Evolutionary conservation across 306 rosid genomes (phyloP), one percentile per base, ranked within the genome.

Genomic region (Rubus parviflorus): DNA sequence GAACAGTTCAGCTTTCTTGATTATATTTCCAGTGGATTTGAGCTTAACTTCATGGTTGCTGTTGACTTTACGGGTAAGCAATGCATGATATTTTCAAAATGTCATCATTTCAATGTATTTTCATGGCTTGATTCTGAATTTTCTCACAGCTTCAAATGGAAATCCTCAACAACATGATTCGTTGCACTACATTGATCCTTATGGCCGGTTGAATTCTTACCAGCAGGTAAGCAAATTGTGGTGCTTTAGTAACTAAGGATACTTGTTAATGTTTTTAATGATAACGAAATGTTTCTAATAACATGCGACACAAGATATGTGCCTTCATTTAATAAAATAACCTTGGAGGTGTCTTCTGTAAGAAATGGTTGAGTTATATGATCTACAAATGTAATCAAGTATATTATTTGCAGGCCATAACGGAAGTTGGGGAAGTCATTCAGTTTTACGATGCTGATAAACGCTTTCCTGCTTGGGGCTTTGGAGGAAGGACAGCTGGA

Each of bases 11-110:
- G 88, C 74, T 95, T 95, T 82, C 77, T 95, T 22, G 99, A 95
- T 73, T 95, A 95, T 83, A 88, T 92, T 81, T 90, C 96, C 19
- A 88, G 86, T 77, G 97, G 97, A 63, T 95, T 90, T 85, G 91
- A 90, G 85, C 89, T 95, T 20, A 95, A 92, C 83, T 95, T 90
- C 78, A 92, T 92, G 99, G 97, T 95, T 65, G 97, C 96, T 4
- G 85, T 95, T 17, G 98, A 95, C 75, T 92, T 95, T 87, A 95
- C 96, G 0, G 93, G 99, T 95, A 81, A 17, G 48, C 41, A 48
- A 17, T 53, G 20, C 25, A 67, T 70, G 42, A 46, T 63, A 22
- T 67, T 68, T 53, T 67, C 2, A 1, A 17, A 6, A 37, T 64
- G 45, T 38, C 23, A 7, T 64, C 43, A 38, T 38, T 56, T 38